Percentiles rank a stretch among this genome's conserved stretches.
Evolutionary conservation across 2,329 filamentous ascomycete species (phyloP).

Genomic region (Sporothrix brasiliensis): DNA sequence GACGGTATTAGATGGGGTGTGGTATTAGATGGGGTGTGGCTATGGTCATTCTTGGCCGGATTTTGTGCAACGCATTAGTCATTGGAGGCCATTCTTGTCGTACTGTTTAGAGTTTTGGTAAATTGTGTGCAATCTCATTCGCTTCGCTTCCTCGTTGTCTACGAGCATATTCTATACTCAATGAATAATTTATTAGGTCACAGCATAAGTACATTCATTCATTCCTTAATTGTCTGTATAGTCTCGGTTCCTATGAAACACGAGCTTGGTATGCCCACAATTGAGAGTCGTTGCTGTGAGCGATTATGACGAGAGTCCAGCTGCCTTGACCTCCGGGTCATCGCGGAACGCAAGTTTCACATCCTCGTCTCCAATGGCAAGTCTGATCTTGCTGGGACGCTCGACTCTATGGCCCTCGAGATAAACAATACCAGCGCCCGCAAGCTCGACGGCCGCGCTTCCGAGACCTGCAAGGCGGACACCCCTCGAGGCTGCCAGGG

Average conservation of each 20-base stretch:
- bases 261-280: background rate
- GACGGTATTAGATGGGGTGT: conserved; percentile 65
- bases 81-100: background rate
- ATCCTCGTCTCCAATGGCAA: conserved; percentile 89
- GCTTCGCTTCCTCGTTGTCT: conserved; percentile 15
- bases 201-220: background rate
- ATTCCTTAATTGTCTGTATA: background rate
- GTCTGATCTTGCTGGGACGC: conserved; percentile 80
- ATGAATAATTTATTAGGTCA: background rate
- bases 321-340: conserved; percentile 80
- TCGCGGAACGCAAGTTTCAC: conserved; percentile 84
- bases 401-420: conserved; percentile 81
- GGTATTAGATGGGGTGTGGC: background rate
- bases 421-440: conserved; percentile 84
- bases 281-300: background rate
- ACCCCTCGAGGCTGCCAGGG: conserved; percentile 36
- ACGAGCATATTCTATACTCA: conserved; percentile 24
- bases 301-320: conserved; percentile 61
- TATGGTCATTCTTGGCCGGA: background rate
- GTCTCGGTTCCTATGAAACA: background rate
- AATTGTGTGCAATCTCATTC: conserved; percentile 4
- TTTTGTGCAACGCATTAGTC: background rate
- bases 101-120: background rate
- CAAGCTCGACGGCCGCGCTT: conserved; percentile 76
- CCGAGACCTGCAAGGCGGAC: conserved; percentile 42